Conservation (phyloP, 1,139 yeast genomes). For the Hemisphaericaspora xylofermentans region DNA sequence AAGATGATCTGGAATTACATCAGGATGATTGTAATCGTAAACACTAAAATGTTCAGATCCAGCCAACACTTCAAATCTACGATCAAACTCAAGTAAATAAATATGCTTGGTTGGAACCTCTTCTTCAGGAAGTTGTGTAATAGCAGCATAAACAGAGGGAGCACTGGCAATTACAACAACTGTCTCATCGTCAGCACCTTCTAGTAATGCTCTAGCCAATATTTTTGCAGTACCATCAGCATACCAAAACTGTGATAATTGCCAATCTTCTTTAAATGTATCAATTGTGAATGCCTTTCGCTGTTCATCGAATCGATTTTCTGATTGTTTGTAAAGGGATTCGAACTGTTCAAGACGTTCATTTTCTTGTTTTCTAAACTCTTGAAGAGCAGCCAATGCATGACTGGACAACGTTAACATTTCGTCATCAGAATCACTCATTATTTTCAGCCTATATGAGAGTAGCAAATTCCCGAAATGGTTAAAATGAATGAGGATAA, state of each 20-base stretch:
- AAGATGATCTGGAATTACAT: conserved; percentile 56
- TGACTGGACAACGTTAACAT: conserved; percentile 57
- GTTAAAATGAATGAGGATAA: too few relatives aligned
- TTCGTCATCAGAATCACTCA: conserved; percentile 43
- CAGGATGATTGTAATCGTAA: conserved; percentile 75
- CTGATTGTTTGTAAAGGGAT: conserved; percentile 57
- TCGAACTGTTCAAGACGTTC: conserved; percentile 60
- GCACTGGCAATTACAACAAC: conserved; percentile 80
- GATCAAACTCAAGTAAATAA: conserved; percentile 76
- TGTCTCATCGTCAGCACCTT: conserved; percentile 71
- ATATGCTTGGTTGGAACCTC: conserved; percentile 65
- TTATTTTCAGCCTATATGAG: not conserved
- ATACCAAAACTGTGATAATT: conserved; percentile 89
- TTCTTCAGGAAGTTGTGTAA: conserved; percentile 50
- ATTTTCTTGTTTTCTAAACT: conserved; percentile 67
- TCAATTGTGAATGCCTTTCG: conserved; percentile 43
- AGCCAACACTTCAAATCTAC: conserved; percentile 70
- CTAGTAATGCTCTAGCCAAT: conserved; percentile 67
- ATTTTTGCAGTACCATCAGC: conserved; percentile 66
- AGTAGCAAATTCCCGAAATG: too few relatives aligned
- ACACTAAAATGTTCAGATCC: conserved; percentile 63
- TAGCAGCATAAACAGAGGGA: conserved; percentile 88
- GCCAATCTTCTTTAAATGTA: conserved; percentile 88
- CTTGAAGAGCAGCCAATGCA: conserved; percentile 75
- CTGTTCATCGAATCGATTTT: conserved; percentile 43